Evolutionary conservation across 805 yeast species (phyloP), one percentile per base, ranked within the genome.

Genomic region (Metschnikowia koreensis): DNA sequence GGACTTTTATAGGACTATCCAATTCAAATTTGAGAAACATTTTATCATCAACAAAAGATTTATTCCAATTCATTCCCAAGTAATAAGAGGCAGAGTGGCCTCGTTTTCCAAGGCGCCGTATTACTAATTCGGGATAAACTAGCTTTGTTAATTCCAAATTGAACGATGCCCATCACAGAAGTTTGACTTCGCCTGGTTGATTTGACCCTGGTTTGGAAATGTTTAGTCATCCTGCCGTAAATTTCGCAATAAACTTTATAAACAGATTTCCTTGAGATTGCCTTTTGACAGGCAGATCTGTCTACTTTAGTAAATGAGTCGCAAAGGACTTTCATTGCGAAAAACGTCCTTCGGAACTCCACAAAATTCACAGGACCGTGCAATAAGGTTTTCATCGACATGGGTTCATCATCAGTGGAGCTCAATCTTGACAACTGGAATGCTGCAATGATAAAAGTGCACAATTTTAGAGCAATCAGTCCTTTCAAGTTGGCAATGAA

Each of bases 41-140:
- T 28, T 71, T 73, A 2, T 62, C 63, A 41, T 59, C 56, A n/a
- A 73, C 66, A 11, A 73, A 61, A 43, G 65, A 65, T 15, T 66
- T 65, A 52, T 71, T 73, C 76, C 77, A 72, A 7, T 67, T 56
- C 1, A 74, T 72, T 1, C 76, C 77, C 45, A 73, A 59, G 53
- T 72, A 73, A 48, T 74, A 71, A 52, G 72, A 73, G 55, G 72
- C 73, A 7, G 77, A 73, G 46, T 71, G 74, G 15, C 78, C 78
- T 39, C 78, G 55, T 47, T 69, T 62, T 6, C 78, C 78, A 42
- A 74, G 63, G 46, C 78, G 57, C 51, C 73, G 73, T 47, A 70
- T 69, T 26, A 65, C 48, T 40, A 73, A 55, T 47, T 68, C 60
- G 1, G 78, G 78, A 53, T 67, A 72, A 12, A 71, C 74, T 44